phyloP scores from a whole-genome alignment of 2,329 filamentous ascomycete genomes.

The Pseudocercospora macadamiae region DNA sequence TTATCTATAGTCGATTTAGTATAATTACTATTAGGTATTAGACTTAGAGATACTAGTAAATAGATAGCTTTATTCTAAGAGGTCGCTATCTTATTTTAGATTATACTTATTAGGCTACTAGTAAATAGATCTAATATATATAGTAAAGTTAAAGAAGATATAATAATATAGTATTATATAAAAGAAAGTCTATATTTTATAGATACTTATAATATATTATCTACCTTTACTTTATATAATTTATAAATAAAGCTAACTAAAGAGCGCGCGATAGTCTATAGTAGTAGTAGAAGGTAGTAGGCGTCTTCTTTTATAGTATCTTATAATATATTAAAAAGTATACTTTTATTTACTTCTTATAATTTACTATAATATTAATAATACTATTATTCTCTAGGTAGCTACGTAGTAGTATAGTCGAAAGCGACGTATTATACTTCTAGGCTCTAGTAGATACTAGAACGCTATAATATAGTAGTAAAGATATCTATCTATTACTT shows the following conservation, averaged over 20 bases:
- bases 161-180: neutral
- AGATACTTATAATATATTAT: neutral
- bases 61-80: too few species aligned
- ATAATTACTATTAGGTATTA: too few species aligned
- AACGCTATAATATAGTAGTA: neutral
- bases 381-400: too few species aligned
- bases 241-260: neutral
- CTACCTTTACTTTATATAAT: neutral
- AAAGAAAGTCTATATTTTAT: neutral
- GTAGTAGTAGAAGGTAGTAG: too few species aligned
- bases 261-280: neutral
- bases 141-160: neutral
- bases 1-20: too few species aligned
- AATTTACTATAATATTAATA: too few species aligned
- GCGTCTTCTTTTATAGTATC: too few species aligned
- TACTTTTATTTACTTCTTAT: neutral
- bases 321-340: neutral
- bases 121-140: neutral
- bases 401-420: too few species aligned
- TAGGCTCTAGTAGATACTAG: neutral
- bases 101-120: neutral
- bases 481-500: neutral
- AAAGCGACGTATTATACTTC: too few species aligned
- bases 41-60: too few species aligned
- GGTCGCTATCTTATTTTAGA: too few species aligned